phyloP scores from a whole-genome alignment of 345 rosid species.

The Boechera divaricarpa region DNA sequence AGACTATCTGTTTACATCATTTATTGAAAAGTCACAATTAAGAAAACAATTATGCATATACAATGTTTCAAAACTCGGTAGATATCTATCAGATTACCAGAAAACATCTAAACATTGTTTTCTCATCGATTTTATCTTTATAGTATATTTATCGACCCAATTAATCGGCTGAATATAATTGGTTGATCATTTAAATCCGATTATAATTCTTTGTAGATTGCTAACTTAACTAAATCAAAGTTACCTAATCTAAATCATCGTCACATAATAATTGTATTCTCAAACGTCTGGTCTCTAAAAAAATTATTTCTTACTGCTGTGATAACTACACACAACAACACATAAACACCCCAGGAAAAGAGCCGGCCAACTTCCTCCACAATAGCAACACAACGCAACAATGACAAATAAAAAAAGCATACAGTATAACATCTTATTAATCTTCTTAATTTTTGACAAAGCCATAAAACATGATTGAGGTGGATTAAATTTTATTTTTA shows the following conservation, averaged over 20 bases:
- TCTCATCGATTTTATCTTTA: not conserved
- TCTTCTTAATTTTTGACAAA: conserved; percentile 19
- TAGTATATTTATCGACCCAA: not conserved
- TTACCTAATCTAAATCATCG: not conserved
- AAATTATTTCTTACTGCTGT: not conserved
- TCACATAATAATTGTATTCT: not conserved
- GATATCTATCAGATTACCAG: not conserved
- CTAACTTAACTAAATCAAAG: not conserved
- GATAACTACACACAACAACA: conserved; percentile 39
- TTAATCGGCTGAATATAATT: not conserved
- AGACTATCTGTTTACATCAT: conserved; percentile 1
- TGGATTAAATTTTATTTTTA: not conserved
- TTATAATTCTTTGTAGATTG: not conserved
- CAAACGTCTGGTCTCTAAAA: not conserved
- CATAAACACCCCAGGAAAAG: conserved; percentile 43
- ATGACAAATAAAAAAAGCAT: conserved; percentile 31
- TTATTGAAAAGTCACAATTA: not conserved
- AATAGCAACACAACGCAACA: conserved; percentile 54
- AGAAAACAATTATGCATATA: not conserved
- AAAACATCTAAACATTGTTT: not conserved
- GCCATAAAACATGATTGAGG: conserved; percentile 27
- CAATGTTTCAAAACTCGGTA: not conserved
- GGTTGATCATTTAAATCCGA: not conserved
- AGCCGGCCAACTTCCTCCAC: conserved; percentile 61
- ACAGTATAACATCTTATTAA: conserved; percentile 10